Conservation (phyloP, 2,329 filamentous ascomycete species). For the Metarhizium robertsii region DNA sequence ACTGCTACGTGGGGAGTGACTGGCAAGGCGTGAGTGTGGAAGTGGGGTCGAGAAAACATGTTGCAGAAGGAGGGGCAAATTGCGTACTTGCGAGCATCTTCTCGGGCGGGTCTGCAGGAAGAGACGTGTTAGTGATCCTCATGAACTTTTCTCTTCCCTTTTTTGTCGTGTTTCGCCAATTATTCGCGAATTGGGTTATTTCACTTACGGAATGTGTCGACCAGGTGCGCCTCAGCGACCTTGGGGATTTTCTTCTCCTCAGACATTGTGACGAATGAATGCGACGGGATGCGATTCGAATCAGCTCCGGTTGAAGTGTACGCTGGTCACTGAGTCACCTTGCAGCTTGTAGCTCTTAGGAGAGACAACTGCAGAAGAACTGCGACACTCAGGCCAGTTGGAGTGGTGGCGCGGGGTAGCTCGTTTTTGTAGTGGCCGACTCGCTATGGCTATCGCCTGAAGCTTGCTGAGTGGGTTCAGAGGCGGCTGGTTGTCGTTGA, state of each 20-base stretch:
- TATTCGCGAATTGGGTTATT: neutral
- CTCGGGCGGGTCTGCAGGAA: slow-evolving; percentile 45
- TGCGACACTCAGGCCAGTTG: neutral
- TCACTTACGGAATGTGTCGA: slow-evolving; percentile 61
- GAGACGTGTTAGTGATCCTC: slow-evolving; percentile 12
- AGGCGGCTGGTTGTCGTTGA: neutral
- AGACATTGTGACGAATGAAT: slow-evolving; percentile 29
- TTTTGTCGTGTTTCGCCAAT: neutral
- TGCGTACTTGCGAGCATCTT: slow-evolving; percentile 60
- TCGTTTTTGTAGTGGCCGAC: neutral
- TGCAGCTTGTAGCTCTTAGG: neutral
- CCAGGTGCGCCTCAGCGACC: slow-evolving; percentile 66
- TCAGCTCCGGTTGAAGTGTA: neutral
- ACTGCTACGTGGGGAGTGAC: neutral
- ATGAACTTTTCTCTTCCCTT: neutral
- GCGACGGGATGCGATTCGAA: neutral
- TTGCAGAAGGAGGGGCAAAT: slow-evolving; percentile 1
- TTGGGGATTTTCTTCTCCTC: slow-evolving; percentile 36
- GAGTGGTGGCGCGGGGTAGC: slow-evolving; percentile 8
- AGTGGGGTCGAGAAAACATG: neutral
- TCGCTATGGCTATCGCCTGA: neutral
- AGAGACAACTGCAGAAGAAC: neutral
- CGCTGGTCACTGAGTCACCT: neutral
- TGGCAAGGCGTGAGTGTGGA: neutral
- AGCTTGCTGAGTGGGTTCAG: neutral